A percentile compares a stretch with the other conserved stretches of the same genome.
These are phyloP conservation scores for Plasmodium vivax DNA, from an alignment of 169 alveolate genomes.

Conservation along the genomic window DNA sequence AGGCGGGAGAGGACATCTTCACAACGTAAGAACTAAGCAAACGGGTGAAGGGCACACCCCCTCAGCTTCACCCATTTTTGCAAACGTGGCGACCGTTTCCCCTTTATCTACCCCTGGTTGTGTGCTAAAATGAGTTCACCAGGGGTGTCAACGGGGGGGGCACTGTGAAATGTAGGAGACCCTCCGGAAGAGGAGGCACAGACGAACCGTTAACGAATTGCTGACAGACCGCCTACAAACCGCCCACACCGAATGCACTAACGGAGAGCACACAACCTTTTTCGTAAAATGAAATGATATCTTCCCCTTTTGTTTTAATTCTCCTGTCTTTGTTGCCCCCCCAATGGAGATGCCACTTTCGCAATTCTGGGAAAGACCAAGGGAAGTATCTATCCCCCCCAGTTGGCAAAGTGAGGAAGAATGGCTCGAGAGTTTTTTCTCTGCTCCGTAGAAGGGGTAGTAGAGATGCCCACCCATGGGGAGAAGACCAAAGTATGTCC, in stretches of 20 bases:
- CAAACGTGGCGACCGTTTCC: neutral
- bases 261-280: neutral
- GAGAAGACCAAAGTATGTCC: neutral
- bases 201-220: neutral
- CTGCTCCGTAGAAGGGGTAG: neutral
- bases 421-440: neutral
- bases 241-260: neutral
- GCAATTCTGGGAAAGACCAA: neutral
- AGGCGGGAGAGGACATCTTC: neutral
- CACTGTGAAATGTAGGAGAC: neutral
- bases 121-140: neutral
- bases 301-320: slow-evolving; percentile 10
- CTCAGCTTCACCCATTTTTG: neutral
- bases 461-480: neutral
- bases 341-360: slow-evolving; percentile 4
- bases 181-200: neutral
- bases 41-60: neutral
- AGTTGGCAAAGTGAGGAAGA: too few species aligned
- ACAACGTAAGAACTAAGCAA: neutral
- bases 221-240: neutral
- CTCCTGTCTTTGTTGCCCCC: slow-evolving; percentile 1
- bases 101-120: neutral
- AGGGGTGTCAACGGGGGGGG: neutral
- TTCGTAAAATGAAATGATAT: slow-evolving; percentile 46
- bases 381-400: neutral